phyloP scores from a whole-genome alignment of 1,139 yeast genomes.

The Saccharomyces hybrid region DNA sequence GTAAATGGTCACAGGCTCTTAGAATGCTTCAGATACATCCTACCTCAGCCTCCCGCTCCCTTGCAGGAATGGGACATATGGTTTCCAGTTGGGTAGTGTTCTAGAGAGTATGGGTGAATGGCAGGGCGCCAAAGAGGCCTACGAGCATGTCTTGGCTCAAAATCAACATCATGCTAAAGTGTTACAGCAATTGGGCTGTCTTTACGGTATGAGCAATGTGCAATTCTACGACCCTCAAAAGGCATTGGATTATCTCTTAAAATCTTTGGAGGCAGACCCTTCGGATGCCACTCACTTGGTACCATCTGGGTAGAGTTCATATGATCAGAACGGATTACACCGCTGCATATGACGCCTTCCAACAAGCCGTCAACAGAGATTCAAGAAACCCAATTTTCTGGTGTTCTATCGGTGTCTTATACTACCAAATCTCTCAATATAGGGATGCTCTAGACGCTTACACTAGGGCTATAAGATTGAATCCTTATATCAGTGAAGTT shows the following conservation, averaged over 20 bases:
- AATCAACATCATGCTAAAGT: slow-evolving; percentile 95
- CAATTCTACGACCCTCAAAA: slow-evolving; percentile 68
- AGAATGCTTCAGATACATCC: slow-evolving; percentile 88
- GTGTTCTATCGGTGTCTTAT: slow-evolving; percentile 96
- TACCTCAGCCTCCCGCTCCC: slow-evolving; percentile 89
- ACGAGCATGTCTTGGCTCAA: slow-evolving; percentile 81
- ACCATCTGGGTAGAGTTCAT: slow-evolving; percentile 89
- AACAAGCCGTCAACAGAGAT: slow-evolving; percentile 95
- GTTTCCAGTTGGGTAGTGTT: slow-evolving; percentile 97
- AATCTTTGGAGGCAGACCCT: slow-evolving; percentile 81
- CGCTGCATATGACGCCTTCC: slow-evolving; percentile 96
- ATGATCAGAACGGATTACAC: slow-evolving; percentile 93
- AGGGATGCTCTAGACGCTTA: slow-evolving; percentile 96
- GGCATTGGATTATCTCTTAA: slow-evolving; percentile 74
- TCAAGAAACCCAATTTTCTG: slow-evolving; percentile 95
- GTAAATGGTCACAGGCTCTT: slow-evolving; percentile 79
- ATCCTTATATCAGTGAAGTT: slow-evolving; percentile 92
- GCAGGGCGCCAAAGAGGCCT: slow-evolving; percentile 87
- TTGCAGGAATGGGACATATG: slow-evolving; percentile 94
- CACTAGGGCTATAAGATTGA: slow-evolving; percentile 88
- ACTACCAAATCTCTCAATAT: slow-evolving; percentile 91
- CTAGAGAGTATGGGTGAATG: slow-evolving; percentile 91
- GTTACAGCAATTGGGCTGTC: slow-evolving; percentile 89
- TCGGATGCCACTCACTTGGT: slow-evolving; percentile 96
- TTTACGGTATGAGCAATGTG: slow-evolving; percentile 72